A percentile compares a stretch with the other conserved stretches of the same genome.
Conservation (phyloP, 2,329 filamentous ascomycete genomes). For the Aurifilum marmelostoma region DNA sequence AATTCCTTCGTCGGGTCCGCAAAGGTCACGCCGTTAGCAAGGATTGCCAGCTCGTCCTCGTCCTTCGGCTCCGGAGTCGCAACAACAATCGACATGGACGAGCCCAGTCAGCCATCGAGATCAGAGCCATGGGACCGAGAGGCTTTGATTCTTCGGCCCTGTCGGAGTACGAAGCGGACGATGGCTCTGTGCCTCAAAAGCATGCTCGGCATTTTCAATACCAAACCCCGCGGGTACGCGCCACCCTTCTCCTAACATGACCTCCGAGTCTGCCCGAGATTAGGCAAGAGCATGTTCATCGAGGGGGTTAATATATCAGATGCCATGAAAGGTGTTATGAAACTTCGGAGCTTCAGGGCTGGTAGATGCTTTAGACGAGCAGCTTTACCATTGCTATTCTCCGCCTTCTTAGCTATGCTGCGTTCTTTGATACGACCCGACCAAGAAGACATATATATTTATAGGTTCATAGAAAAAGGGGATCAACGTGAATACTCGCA, state of each 20-base stretch:
- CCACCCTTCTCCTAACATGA: constrained; percentile 3
- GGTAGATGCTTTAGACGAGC: too few relatives aligned
- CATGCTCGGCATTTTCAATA: constrained; percentile 7
- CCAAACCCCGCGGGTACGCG: constrained; percentile 14
- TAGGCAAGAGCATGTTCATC: constrained; percentile 8
- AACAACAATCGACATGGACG: constrained; percentile 2
- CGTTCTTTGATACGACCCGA: too few relatives aligned
- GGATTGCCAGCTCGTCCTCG: constrained; percentile 9
- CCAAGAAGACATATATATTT: too few relatives aligned
- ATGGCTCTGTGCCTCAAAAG: constrained; percentile 6
- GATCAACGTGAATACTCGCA: neutral
- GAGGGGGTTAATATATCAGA: constrained; percentile 12
- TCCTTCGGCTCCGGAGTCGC: neutral
- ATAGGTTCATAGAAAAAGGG: too few relatives aligned
- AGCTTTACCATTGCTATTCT: too few relatives aligned
- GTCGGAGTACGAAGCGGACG: constrained; percentile 8
- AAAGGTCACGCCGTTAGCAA: constrained; percentile 5
- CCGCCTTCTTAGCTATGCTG: too few relatives aligned
- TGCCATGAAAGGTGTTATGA: too few relatives aligned
- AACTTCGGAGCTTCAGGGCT: too few relatives aligned
- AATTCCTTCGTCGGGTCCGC: constrained; percentile 17
- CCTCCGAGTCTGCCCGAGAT: constrained; percentile 8
- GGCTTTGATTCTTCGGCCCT: neutral
- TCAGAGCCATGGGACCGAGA: neutral
- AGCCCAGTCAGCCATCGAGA: neutral